phyloP scores from a whole-genome alignment of 2,329 filamentous ascomycete genomes.

The Clarireedia paspali region DNA sequence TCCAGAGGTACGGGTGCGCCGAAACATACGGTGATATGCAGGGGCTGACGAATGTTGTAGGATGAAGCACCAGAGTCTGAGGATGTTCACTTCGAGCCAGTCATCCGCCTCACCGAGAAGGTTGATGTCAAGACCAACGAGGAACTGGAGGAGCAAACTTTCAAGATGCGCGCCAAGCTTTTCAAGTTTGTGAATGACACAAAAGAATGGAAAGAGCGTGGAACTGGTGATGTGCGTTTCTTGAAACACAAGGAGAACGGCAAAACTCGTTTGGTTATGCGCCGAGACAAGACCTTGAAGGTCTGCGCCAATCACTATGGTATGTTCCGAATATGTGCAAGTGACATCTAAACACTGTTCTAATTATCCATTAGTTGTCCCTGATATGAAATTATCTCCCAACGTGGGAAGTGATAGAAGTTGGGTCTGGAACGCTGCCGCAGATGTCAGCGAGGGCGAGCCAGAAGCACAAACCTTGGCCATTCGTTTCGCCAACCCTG shows the following conservation, averaged over 20 bases:
- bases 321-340: constrained; percentile 40
- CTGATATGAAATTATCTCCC: constrained; percentile 97
- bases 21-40: background rate
- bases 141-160: constrained; percentile 91
- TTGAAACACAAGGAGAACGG: constrained; percentile 98
- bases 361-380: constrained; percentile 58
- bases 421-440: constrained; percentile 98
- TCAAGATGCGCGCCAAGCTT: constrained; percentile 99
- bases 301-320: constrained; percentile 99
- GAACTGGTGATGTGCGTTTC: constrained; percentile 90
- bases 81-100: constrained; percentile 95
- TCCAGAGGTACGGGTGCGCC: constrained; percentile 24
- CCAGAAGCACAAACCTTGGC: constrained; percentile 92
- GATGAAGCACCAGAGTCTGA: constrained; percentile 79
- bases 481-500: constrained; percentile 94
- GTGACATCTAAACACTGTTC: background rate
- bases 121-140: constrained; percentile 97
- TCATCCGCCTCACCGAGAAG: constrained; percentile 93
- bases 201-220: constrained; percentile 98
- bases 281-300: constrained; percentile 98
- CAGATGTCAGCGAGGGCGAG: constrained; percentile 97
- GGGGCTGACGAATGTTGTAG: constrained; percentile 27
- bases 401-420: constrained; percentile 97
- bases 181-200: constrained; percentile 94
- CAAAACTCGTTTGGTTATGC: constrained; percentile 97